Evolutionary conservation across 2,329 filamentous ascomycete genomes (phyloP).

Genomic region (Apiospora sp.): DNA sequence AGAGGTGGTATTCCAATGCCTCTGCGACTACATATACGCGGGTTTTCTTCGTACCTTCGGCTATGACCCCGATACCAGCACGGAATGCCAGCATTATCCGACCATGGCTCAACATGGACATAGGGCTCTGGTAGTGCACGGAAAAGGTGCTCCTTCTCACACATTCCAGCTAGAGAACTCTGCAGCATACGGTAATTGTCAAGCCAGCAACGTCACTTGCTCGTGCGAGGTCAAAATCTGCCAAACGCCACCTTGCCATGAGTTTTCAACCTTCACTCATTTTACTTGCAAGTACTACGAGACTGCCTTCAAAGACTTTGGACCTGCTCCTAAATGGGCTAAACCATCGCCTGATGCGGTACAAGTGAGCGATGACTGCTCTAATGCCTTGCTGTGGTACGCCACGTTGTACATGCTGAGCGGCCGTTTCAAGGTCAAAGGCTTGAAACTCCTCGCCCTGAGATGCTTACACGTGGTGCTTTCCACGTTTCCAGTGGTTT

Average conservation of each 20-base stretch:
- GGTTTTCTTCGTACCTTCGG: not conserved
- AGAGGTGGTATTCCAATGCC: not conserved
- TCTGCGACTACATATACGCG: not conserved
- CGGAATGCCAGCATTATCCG: not conserved
- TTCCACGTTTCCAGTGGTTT: fast-evolving
- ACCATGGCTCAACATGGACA: not conserved
- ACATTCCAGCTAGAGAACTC: too few species aligned
- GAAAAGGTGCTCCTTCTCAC: fast-evolving
- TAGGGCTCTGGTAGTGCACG: not conserved
- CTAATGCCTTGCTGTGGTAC: not conserved
- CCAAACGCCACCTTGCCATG: not conserved
- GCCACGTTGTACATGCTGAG: not conserved
- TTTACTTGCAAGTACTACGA: not conserved
- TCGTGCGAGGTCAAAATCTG: too few species aligned
- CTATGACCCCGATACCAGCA: not conserved
- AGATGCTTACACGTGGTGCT: not conserved
- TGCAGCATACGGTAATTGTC: too few species aligned
- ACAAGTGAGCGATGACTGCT: too few species aligned
- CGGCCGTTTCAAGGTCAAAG: not conserved
- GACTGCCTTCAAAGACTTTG: not conserved
- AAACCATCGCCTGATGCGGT: too few species aligned
- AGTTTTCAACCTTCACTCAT: not conserved
- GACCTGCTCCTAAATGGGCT: too few species aligned
- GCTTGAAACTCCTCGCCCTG: not conserved
- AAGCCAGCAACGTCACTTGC: too few species aligned